phyloP scores from a whole-genome alignment of 2,329 filamentous ascomycete genomes.

The Pleomassaria siparia region DNA sequence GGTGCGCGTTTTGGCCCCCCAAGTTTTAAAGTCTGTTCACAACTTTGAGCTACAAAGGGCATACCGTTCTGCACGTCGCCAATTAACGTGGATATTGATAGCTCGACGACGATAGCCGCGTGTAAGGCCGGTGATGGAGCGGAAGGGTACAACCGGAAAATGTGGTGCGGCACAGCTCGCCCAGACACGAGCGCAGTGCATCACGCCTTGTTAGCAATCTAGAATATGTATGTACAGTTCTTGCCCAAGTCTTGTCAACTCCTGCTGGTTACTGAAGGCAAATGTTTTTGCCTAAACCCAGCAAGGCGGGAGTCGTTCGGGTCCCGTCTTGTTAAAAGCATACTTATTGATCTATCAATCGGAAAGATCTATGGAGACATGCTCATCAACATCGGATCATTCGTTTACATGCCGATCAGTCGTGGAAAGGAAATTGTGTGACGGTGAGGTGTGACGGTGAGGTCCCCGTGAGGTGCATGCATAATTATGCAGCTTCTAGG shows the following conservation, averaged over 20 bases:
- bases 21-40: slow-evolving; percentile 16
- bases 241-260: slow-evolving; percentile 1
- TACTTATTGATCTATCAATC: not conserved
- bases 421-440: slow-evolving; percentile 4
- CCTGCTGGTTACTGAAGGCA: slow-evolving; percentile 6
- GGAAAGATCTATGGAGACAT: slow-evolving; percentile 7
- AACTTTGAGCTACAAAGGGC: slow-evolving; percentile 7
- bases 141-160: slow-evolving; percentile 1
- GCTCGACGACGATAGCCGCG: not conserved
- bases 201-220: not conserved
- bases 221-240: not conserved
- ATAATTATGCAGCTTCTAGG: slow-evolving; percentile 23
- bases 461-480: too few species aligned
- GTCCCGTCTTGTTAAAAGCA: slow-evolving; percentile 7
- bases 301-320: not conserved
- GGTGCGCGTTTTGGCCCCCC: slow-evolving; percentile 27
- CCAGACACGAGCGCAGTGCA: slow-evolving; percentile 6
- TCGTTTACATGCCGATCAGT: slow-evolving; percentile 2
- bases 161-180: slow-evolving; percentile 18
- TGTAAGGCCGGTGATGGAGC: not conserved
- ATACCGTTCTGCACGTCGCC: not conserved
- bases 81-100: slow-evolving; percentile 9
- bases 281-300: slow-evolving; percentile 8
- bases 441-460: too few species aligned
- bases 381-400: not conserved